A percentile compares a stretch with the other conserved stretches of the same genome.
Evolutionary conservation across 192 early-diverging fungal genomes (phyloP).

Genomic region (Coemansia sp.): DNA sequence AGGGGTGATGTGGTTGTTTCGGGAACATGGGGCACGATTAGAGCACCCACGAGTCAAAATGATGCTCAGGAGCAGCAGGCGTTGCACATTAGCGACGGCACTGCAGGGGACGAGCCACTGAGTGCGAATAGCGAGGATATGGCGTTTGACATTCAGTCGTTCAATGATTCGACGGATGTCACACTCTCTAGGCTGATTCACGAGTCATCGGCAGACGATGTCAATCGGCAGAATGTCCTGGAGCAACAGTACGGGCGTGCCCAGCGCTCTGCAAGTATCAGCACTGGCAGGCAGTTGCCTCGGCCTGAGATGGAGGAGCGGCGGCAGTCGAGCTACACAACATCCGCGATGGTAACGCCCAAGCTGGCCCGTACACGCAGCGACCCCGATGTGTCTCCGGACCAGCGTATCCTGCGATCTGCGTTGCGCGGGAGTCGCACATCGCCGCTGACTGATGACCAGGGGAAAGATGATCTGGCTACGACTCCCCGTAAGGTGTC

Average conservation of each 20-base stretch:
- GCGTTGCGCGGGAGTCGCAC: conserved; percentile 25
- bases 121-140: conserved; percentile 14
- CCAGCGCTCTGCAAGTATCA: not conserved
- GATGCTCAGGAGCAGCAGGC: not conserved
- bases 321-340: not conserved
- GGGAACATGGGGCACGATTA: conserved; percentile 26
- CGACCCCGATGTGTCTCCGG: conserved; percentile 11
- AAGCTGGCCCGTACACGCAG: conserved; percentile 27
- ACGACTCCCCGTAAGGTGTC: conserved; percentile 17
- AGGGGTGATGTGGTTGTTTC: conserved; percentile 38
- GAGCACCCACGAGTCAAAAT: not conserved
- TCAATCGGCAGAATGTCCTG: not conserved
- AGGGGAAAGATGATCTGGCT: not conserved
- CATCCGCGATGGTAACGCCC: conserved; percentile 11
- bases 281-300: not conserved
- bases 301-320: not conserved
- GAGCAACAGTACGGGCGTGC: conserved; percentile 3
- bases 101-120: not conserved
- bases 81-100: not conserved
- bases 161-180: conserved; percentile 17
- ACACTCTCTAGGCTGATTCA: conserved; percentile 23
- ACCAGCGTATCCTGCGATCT: conserved; percentile 19
- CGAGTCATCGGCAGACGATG: conserved; percentile 17
- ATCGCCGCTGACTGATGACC: not conserved
- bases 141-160: conserved; percentile 25